Evolutionary conservation across 2,329 filamentous ascomycete species (phyloP).

Genomic region (Xylaria polymorpha): DNA sequence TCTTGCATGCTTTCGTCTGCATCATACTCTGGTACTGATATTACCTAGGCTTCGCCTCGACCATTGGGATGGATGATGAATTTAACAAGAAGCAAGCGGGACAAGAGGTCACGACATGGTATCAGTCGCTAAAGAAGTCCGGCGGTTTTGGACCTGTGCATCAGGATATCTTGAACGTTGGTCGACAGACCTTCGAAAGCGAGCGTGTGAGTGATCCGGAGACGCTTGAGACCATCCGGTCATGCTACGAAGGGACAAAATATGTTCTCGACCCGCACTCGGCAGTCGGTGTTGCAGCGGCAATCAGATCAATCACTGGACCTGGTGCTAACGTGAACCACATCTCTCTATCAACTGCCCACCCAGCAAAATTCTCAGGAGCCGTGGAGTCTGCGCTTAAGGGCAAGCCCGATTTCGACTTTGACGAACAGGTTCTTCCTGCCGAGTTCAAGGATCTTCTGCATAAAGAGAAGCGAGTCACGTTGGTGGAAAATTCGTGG

Average conservation of each 20-base stretch:
- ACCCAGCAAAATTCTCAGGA: constrained; percentile 92
- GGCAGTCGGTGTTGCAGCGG: constrained; percentile 84
- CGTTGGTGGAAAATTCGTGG: constrained; percentile 76
- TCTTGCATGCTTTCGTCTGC: neutral
- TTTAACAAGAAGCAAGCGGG: constrained; percentile 77
- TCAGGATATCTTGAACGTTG: constrained; percentile 75
- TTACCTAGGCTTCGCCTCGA: constrained; percentile 65
- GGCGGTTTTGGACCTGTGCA: constrained; percentile 86
- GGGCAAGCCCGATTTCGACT: constrained; percentile 77
- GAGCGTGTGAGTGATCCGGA: constrained; percentile 76
- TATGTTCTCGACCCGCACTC: constrained; percentile 96
- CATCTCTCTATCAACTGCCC: constrained; percentile 90
- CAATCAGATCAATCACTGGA: constrained; percentile 73
- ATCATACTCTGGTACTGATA: neutral
- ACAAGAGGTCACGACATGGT: constrained; percentile 81
- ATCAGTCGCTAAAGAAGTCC: constrained; percentile 80
- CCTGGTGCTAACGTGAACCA: constrained; percentile 67
- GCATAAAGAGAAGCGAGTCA: constrained; percentile 78
- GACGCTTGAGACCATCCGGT: constrained; percentile 74
- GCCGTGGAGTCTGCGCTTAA: constrained; percentile 85
- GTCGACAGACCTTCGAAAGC: constrained; percentile 81
- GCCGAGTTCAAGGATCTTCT: constrained; percentile 84
- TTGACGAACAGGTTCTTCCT: constrained; percentile 79
- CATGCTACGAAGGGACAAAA: constrained; percentile 59
- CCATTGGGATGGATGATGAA: constrained; percentile 70